phyloP scores from a whole-genome alignment of 2,329 filamentous ascomycete genomes.

The Diplodia sapinea region DNA sequence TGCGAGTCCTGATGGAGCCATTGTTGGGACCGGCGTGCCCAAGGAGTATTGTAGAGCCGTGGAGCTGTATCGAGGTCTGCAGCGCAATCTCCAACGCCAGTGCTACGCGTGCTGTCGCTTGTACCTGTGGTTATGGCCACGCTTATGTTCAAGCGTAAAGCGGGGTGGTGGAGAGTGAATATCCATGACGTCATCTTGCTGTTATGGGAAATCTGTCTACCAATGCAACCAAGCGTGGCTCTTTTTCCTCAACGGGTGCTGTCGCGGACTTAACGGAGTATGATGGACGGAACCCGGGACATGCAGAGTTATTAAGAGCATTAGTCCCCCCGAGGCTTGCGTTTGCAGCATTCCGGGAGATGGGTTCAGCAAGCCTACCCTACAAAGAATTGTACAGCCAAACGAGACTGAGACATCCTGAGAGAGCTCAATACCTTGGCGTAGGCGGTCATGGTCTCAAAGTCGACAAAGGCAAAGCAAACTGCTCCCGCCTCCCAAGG shows the following conservation, averaged over 20 bases:
- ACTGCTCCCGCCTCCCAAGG: not conserved
- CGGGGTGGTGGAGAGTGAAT: not conserved
- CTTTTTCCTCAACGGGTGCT: not conserved
- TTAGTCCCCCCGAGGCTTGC: not conserved
- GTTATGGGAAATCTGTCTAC: not conserved
- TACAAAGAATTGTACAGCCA: not conserved
- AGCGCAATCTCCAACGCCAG: not conserved
- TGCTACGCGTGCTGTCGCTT: not conserved
- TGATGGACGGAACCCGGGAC: not conserved
- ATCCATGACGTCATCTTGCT: slow-evolving; percentile 17
- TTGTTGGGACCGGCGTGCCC: not conserved
- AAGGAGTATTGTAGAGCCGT: not conserved
- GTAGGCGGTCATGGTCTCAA: no score
- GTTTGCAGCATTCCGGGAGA: not conserved
- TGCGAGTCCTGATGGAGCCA: slow-evolving; percentile 36
- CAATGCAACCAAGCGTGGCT: not conserved
- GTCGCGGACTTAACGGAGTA: slow-evolving; percentile 6
- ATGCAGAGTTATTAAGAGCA: not conserved
- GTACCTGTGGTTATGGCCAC: not conserved
- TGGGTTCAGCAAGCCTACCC: not conserved
- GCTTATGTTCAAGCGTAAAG: not conserved
- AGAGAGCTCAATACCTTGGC: no score
- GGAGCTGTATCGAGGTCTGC: not conserved
- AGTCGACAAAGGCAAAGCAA: no score
- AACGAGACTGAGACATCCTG: no score